Conservation (phyloP, 106 monocot genomes). For the Dioscorea dumetorum region DNA sequence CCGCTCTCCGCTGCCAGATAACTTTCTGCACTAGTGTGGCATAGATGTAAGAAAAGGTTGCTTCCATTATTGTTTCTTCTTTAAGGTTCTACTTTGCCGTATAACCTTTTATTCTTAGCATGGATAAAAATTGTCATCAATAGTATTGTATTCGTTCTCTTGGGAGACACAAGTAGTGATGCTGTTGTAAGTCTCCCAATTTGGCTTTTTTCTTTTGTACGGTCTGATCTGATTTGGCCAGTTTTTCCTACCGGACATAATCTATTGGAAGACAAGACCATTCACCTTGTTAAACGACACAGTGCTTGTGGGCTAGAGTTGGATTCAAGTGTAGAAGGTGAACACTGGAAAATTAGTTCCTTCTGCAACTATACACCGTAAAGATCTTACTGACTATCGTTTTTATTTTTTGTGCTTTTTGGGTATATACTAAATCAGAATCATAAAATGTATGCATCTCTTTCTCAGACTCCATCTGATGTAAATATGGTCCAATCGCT, state of each 20-base stretch:
- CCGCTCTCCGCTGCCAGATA: slow-evolving; percentile 57
- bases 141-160: slow-evolving; percentile 6
- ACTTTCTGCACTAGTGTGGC: slow-evolving; percentile 12
- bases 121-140: neutral
- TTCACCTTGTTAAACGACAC: slow-evolving; percentile 42
- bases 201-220: slow-evolving; percentile 69
- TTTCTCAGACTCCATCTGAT: slow-evolving; percentile 68
- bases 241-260: slow-evolving; percentile 12
- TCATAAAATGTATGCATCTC: slow-evolving; percentile 66
- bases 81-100: neutral
- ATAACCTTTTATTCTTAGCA: neutral
- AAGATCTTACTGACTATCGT: slow-evolving; percentile 1
- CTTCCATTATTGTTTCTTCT: slow-evolving; percentile 8
- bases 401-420: slow-evolving; percentile 19
- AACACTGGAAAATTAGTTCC: neutral
- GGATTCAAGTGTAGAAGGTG: slow-evolving; percentile 82
- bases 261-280: slow-evolving; percentile 8
- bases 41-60: slow-evolving; percentile 5
- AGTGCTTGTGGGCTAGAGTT: slow-evolving; percentile 78
- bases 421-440: slow-evolving; percentile 88
- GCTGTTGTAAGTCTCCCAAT: slow-evolving; percentile 22
- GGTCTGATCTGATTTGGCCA: slow-evolving; percentile 38
- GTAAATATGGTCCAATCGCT: slow-evolving; percentile 95
- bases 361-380: too few species aligned
- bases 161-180: slow-evolving; percentile 43